Conservation (phyloP, 352 stramenopile species). For the Pythium utonaiense region DNA sequence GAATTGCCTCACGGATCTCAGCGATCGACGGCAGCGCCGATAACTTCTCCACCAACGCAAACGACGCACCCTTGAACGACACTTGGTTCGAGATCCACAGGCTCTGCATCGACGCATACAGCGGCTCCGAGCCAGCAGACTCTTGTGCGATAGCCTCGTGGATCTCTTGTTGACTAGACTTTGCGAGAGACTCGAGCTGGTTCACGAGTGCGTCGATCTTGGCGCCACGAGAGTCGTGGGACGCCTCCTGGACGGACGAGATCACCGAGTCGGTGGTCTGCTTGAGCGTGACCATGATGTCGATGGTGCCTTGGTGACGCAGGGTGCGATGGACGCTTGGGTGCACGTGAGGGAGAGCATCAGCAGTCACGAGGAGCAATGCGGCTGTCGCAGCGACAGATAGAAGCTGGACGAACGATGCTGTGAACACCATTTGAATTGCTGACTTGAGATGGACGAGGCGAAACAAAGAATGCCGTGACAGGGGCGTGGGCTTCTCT, state of each 20-base stretch:
- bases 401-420: neutral
- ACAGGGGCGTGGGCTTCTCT: no score
- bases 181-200: constrained; percentile 7
- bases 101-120: constrained; percentile 6
- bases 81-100: constrained; percentile 30
- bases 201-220: constrained; percentile 15
- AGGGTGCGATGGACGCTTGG: constrained; percentile 26
- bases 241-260: constrained; percentile 12
- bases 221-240: constrained; percentile 13
- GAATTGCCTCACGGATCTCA: constrained; percentile 1
- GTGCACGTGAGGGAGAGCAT: constrained; percentile 2
- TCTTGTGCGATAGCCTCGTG: constrained; percentile 12
- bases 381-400: neutral
- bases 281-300: constrained; percentile 32
- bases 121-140: neutral
- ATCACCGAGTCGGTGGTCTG: constrained; percentile 12
- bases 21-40: constrained; percentile 2
- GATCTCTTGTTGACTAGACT: constrained; percentile 9
- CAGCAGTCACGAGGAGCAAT: no score
- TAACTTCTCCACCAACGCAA: no score
- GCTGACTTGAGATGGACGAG: no score
- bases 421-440: no score
- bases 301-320: constrained; percentile 21
- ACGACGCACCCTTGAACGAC: no score
- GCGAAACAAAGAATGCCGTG: no score